phyloP scores from a whole-genome alignment of 1,284 basidiomycete species.

The Puccinia coronata region DNA sequence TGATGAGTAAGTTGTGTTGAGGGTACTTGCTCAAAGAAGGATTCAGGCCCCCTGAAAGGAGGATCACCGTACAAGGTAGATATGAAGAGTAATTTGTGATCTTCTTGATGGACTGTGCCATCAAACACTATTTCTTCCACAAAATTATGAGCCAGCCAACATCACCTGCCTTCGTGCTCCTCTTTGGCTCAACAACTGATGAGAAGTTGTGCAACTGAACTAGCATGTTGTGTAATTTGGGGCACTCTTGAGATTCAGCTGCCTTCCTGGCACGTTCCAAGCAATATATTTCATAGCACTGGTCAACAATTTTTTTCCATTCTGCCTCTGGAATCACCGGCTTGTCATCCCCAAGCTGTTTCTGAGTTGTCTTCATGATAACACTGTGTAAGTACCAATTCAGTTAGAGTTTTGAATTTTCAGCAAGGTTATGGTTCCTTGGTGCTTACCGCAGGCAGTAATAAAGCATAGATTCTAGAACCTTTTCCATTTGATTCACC shows the following conservation, averaged over 20 bases:
- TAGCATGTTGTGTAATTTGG: slow-evolving; percentile 6
- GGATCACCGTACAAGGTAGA: slow-evolving; percentile 11
- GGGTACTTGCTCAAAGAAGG: slow-evolving; percentile 8
- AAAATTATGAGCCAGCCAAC: slow-evolving; percentile 19
- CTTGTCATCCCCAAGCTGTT: too few relatives aligned
- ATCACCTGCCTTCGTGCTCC: slow-evolving; percentile 25
- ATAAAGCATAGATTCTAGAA: slow-evolving; percentile 1
- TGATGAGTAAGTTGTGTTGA: slow-evolving; percentile 1
- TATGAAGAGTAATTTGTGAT: slow-evolving; percentile 19
- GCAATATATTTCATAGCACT: neutral
- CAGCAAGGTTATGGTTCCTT: neutral
- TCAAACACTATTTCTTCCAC: slow-evolving; percentile 33
- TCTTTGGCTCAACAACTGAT: slow-evolving; percentile 22
- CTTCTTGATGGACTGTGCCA: slow-evolving; percentile 28
- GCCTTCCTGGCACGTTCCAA: neutral
- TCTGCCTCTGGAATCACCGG: too few relatives aligned
- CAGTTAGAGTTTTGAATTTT: neutral
- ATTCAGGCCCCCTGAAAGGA: neutral
- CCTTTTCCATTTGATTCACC: slow-evolving; percentile 13
- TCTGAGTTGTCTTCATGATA: neutral
- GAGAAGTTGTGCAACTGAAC: slow-evolving; percentile 23
- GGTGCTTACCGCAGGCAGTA: slow-evolving; percentile 15
- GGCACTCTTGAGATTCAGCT: neutral
- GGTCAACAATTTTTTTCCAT: slow-evolving; percentile 1
- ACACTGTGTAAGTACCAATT: neutral